These are phyloP conservation scores for Alternaria atra DNA, from an alignment of 2,329 filamentous ascomycete genomes.

Conservation along the genomic window DNA sequence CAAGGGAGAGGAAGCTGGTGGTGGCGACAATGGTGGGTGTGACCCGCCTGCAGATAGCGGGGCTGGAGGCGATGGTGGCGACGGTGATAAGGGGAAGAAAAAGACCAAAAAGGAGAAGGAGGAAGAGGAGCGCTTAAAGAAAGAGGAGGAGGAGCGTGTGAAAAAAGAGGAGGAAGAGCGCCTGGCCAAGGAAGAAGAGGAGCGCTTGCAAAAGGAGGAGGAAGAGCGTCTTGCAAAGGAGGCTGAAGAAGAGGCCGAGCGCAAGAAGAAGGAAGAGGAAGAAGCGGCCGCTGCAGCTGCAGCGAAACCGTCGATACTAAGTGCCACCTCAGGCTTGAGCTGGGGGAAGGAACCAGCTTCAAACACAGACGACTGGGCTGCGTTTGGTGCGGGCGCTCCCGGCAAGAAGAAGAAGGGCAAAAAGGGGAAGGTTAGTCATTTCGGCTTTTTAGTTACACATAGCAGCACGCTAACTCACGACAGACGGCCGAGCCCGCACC, in stretches of 20 bases:
- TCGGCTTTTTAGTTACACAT: constrained; percentile 43
- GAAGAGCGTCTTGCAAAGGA: constrained; percentile 49
- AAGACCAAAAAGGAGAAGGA: constrained; percentile 54
- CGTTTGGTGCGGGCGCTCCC: constrained; percentile 28
- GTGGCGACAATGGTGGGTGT: constrained; percentile 45
- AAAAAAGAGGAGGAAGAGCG: constrained; percentile 48
- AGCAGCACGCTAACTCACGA: constrained; percentile 42
- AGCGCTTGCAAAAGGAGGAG: constrained; percentile 42
- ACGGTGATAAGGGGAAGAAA: constrained; percentile 48
- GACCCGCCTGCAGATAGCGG: constrained; percentile 49
- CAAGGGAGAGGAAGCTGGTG: constrained; percentile 55
- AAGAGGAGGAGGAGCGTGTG: constrained; percentile 51
- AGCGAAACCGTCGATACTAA: constrained; percentile 39
- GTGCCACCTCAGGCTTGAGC: constrained; percentile 35
- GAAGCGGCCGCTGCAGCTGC: constrained; percentile 43
- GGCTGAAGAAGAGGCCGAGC: constrained; percentile 52
- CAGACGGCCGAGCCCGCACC: constrained; percentile 36
- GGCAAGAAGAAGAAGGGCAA: constrained; percentile 51
- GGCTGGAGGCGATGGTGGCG: constrained; percentile 45
- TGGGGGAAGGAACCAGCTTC: constrained; percentile 40
- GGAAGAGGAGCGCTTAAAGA: constrained; percentile 48
- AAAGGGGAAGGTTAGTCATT: constrained; percentile 52
- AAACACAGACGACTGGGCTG: constrained; percentile 43
- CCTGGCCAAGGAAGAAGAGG: constrained; percentile 49
- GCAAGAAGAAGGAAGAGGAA: constrained; percentile 47